Conservation (phyloP, 2,329 filamentous ascomycete species). For the Xylariomycetidae sp. region DNA sequence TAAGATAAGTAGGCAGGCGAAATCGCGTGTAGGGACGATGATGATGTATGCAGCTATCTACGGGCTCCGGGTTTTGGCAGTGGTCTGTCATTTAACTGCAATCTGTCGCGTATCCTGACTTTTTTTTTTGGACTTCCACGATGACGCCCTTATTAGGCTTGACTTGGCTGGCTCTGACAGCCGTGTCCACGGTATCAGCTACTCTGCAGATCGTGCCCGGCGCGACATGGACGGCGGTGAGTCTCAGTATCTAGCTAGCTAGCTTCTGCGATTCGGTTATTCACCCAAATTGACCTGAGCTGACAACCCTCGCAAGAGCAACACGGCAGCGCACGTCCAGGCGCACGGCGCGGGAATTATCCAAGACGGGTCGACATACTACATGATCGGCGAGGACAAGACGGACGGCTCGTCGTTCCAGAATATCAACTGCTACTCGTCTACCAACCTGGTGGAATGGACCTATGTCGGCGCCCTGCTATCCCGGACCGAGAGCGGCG, state of each 20-base stretch:
- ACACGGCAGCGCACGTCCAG: constrained; percentile 49
- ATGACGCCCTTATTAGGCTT: too few relatives aligned
- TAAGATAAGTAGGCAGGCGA: not conserved
- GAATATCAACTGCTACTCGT: constrained; percentile 65
- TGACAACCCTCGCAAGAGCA: too few relatives aligned
- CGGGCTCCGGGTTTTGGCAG: too few relatives aligned
- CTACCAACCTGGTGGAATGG: constrained; percentile 60
- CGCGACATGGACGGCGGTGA: constrained; percentile 24
- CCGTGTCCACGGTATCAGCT: constrained; percentile 17
- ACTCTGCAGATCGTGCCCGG: constrained; percentile 25
- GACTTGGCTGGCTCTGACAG: constrained; percentile 19
- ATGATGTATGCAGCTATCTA: too few relatives aligned
- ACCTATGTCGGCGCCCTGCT: constrained; percentile 56
- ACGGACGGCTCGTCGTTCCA: constrained; percentile 56
- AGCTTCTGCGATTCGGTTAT: too few relatives aligned
- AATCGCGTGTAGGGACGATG: too few relatives aligned
- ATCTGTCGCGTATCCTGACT: too few relatives aligned
- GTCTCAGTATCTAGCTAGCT: constrained; percentile 4
- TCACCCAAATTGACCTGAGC: too few relatives aligned
- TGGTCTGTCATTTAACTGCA: too few relatives aligned
- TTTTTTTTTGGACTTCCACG: too few relatives aligned
- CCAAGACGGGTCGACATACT: constrained; percentile 53
- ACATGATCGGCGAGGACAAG: constrained; percentile 68
- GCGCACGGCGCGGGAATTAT: constrained; percentile 64
- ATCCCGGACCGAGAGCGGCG: constrained; percentile 43